Evolutionary conservation across 2,329 filamentous ascomycete genomes (phyloP), one percentile per base, ranked within the genome.

Genomic region (Mollisiaceae sp.): DNA sequence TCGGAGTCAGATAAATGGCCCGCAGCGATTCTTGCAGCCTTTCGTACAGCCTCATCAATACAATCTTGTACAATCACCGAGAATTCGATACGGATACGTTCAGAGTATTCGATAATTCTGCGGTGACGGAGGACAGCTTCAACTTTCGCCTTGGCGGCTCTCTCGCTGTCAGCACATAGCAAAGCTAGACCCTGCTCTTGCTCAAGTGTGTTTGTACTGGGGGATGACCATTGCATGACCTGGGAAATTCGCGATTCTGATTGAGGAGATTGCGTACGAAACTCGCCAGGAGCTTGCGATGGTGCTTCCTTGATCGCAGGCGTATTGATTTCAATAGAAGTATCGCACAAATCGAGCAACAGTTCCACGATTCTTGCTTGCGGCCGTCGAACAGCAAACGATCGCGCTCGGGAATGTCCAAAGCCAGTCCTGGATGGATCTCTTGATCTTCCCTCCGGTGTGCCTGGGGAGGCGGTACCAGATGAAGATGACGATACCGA

Each of bases 221-320:
- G 95, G 5, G 94, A 97, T 75, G 97, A 93, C 95, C 96, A 99
- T 76, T 97, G 93, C 71, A 96, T 78, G 6, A 99, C 94, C 77
- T 99, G 95, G 1, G 92, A 91, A 72, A 98, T 96, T 38, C 94
- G 89, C 52, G 92, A 95, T 76, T 99, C 95, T 0, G 96, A 99
- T 75, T 97, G 92, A 0, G 95, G 95, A 4, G 95, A 99, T 75
- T 97, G 91, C 0, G 94, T 97, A 56, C 94, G 89, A 68, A 98
- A 89, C 68, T 97, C 93, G 58, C 91, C 90, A 8, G 86, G 83
- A 56, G 83, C 80, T 70, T 90, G 86, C 1, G 86, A 83, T 9
- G 89, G 86, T 3, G 87, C 84, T 70, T 98, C 94, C 75, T 97
- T 98, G 79, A 99, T 91, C 6, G 94, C 90, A 6, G 95, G 94